Conservation (phyloP, 2,329 filamentous ascomycete genomes). For the Rhexocercosporidium sp. region DNA sequence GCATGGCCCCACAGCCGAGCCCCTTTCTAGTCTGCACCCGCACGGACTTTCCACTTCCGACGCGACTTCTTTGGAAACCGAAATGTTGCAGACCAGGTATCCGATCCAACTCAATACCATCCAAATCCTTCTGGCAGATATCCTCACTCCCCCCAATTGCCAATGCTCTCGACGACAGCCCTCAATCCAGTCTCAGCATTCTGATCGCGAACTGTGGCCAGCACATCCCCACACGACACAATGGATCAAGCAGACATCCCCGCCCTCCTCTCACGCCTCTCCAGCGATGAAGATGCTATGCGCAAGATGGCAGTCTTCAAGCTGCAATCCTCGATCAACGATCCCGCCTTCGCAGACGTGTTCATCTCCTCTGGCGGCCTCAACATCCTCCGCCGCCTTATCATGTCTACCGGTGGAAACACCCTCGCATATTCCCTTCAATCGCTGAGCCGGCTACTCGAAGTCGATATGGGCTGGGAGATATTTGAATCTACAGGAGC, state of each 20-base stretch:
- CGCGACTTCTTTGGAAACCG: constrained; percentile 4
- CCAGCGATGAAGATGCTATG: constrained; percentile 81
- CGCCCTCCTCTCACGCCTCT: constrained; percentile 65
- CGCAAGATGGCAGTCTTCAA: constrained; percentile 99
- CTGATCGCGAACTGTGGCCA: background rate
- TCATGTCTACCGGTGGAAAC: constrained; percentile 86
- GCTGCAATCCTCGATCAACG: constrained; percentile 91
- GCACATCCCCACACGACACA: constrained; percentile 2
- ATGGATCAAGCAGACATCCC: constrained; percentile 73
- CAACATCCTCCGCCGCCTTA: constrained; percentile 78
- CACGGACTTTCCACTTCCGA: constrained; percentile 8
- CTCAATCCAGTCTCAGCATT: background rate
- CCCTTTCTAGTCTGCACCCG: background rate
- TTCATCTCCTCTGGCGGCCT: constrained; percentile 92
- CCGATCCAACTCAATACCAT: background rate
- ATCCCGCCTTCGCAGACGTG: constrained; percentile 94
- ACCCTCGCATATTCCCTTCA: constrained; percentile 95
- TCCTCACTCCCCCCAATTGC: background rate
- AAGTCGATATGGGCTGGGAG: constrained; percentile 99
- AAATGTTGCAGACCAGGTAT: background rate
- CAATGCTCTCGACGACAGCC: background rate
- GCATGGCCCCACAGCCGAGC: background rate
- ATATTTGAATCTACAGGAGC: constrained; percentile 69
- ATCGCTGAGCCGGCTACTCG: constrained; percentile 82
- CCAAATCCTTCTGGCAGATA: background rate